Evolutionary conservation across 805 yeast species (phyloP).

Genomic region (Kluyveromyces siamensis): DNA sequence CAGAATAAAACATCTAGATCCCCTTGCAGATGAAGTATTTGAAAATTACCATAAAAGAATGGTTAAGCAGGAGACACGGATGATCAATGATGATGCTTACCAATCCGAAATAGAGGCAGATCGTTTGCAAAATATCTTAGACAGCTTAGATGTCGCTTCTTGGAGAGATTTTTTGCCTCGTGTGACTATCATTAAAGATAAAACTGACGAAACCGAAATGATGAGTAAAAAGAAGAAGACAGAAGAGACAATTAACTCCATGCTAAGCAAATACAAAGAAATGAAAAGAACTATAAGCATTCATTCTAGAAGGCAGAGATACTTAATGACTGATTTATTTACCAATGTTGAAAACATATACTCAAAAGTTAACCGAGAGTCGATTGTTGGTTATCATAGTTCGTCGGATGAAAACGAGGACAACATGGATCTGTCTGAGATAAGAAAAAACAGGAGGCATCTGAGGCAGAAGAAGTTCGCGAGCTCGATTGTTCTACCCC

Average conservation of each 20-base stretch:
- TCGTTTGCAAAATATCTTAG: constrained; percentile 31
- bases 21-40: constrained; percentile 39
- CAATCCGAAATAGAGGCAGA: constrained; percentile 50
- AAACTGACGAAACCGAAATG: constrained; percentile 41
- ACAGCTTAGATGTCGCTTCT: constrained; percentile 36
- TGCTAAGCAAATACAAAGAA: constrained; percentile 23
- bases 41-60: constrained; percentile 45
- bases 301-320: constrained; percentile 11
- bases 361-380: constrained; percentile 14
- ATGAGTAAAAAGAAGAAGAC: constrained; percentile 44
- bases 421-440: constrained; percentile 10
- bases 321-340: constrained; percentile 11
- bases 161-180: constrained; percentile 40
- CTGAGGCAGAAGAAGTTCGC: constrained; percentile 12
- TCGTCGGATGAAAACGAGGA: constrained; percentile 28
- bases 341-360: constrained; percentile 14
- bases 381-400: constrained; percentile 17
- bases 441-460: constrained; percentile 11
- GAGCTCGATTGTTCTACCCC: constrained; percentile 19
- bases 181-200: constrained; percentile 43
- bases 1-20: constrained; percentile 26
- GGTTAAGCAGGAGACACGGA: constrained; percentile 56
- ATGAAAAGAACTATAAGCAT: constrained; percentile 17
- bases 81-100: constrained; percentile 41
- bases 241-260: constrained; percentile 33